Percentiles rank a stretch among this genome's conserved stretches.
Evolutionary conservation across 805 yeast genomes (phyloP).

Genomic region (Hyphopichia homilentoma): DNA sequence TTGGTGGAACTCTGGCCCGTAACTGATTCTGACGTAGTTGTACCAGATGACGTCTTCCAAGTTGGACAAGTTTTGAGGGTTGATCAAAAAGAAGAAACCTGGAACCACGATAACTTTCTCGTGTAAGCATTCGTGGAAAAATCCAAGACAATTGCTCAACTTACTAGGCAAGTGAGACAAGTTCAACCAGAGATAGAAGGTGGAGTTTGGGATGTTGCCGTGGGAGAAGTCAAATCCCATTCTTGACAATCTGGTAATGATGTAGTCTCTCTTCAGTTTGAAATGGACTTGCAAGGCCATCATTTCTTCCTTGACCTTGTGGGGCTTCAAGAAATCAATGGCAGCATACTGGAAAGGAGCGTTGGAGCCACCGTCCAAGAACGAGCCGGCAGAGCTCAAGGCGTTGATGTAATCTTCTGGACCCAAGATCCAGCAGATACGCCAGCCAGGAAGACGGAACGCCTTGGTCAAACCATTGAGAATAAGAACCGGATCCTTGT

Average conservation of each 20-base stretch:
- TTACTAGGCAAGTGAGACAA: conserved; percentile 53
- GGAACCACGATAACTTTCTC: conserved; percentile 60
- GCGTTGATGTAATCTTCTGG: conserved; percentile 58
- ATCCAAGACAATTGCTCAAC: conserved; percentile 54
- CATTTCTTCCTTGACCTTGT: conserved; percentile 48
- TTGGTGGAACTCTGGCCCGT: conserved; percentile 54
- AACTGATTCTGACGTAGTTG: conserved; percentile 54
- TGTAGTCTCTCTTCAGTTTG: conserved; percentile 54
- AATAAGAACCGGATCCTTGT: conserved; percentile 55
- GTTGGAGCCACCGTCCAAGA: conserved; percentile 58
- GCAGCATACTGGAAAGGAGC: conserved; percentile 63
- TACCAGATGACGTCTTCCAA: conserved; percentile 58
- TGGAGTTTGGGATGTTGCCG: conserved; percentile 48
- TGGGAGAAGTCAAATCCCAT: conserved; percentile 53
- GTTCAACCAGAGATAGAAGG: conserved; percentile 60
- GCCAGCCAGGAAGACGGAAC: conserved; percentile 62
- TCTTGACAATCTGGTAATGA: conserved; percentile 41
- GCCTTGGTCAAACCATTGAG: conserved; percentile 60
- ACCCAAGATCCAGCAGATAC: conserved; percentile 61
- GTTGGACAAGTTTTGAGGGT: conserved; percentile 46
- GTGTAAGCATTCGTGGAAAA: conserved; percentile 60
- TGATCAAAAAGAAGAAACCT: conserved; percentile 58
- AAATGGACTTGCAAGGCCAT: conserved; percentile 56
- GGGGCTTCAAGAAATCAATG: conserved; percentile 50
- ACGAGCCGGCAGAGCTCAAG: conserved; percentile 56